Evolutionary conservation across 202 grass and related monocot species (phyloP), one percentile per base, ranked within the genome.

Genomic region (Elaeis oleifera): DNA sequence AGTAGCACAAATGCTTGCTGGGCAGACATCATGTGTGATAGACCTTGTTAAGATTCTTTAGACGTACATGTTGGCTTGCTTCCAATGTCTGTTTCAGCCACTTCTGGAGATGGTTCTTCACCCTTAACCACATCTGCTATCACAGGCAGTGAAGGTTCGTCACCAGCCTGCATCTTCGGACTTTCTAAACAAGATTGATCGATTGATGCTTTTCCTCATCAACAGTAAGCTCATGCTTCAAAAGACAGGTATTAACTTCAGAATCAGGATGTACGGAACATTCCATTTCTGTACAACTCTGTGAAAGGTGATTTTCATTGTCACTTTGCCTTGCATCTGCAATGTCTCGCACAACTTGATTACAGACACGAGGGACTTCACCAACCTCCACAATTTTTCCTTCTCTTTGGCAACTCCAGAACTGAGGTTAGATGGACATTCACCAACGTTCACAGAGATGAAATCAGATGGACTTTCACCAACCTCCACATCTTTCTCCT

Each of bases 341-440:
- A 6, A 14, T 36, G n/a, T 23, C 22, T 16, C 56, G 26, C 13
- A 39, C 65, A 44, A 28, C 28, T 18, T 68, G n/a, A 68, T 27
- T 23, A 56, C 26, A 6, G n/a, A 36, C 20, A 21, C 13, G 16
- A 32, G 64, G 13, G 19, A 8, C 28, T 56, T 68, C 26, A 56
- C 26, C 16, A 18, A 23, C 19, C 9, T 68, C 20, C 27, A 55
- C 26, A 13, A 11, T 29, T 55, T 68, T 22, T 65, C 65, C 55
- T 68, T 56, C 51, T 22, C 52, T 17, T 68, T 67, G 15, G 27
- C 54, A 16, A 20, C 25, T 68, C 23, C 27, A 6, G 51, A 25
- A 16, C 1, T 28, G 36, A 39, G 6, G 18, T 36, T n/a, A 25
- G 19, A 29, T 53, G 50, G 36, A 44, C 9, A 2, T 44, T 44